These are phyloP conservation scores for Didymellaceae sp. DNA, from an alignment of 2,329 filamentous ascomycete species.

Conservation along the genomic window DNA sequence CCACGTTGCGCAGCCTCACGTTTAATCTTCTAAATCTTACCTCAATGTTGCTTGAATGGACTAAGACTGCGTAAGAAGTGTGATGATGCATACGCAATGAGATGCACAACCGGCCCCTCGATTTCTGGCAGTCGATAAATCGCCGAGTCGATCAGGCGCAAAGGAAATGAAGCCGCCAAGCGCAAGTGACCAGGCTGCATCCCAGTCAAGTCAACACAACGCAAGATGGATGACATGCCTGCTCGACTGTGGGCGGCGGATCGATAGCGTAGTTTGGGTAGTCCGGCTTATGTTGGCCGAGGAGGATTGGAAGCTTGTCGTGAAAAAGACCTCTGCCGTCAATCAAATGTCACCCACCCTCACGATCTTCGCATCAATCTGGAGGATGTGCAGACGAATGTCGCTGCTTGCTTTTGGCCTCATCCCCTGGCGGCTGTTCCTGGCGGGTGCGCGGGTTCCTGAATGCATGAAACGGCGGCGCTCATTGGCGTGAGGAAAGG, in stretches of 20 bases:
- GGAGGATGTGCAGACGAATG: slow-evolving; percentile 13
- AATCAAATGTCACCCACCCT: slow-evolving; percentile 6
- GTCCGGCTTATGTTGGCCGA: not conserved
- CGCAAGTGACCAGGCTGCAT: slow-evolving; percentile 7
- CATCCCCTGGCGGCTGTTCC: slow-evolving; percentile 19
- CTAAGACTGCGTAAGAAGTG: not conserved
- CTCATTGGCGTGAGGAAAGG: slow-evolving; percentile 24
- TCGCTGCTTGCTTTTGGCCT: slow-evolving; percentile 15
- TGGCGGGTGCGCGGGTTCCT: slow-evolving; percentile 31
- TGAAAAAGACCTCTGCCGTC: not conserved
- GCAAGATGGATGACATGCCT: slow-evolving; percentile 12
- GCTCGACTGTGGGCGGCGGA: slow-evolving; percentile 8
- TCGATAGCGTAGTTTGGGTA: slow-evolving; percentile 2
- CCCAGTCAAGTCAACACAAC: slow-evolving; percentile 2
- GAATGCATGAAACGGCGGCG: slow-evolving; percentile 37
- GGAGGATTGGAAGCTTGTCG: not conserved
- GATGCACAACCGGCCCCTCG: slow-evolving; percentile 1
- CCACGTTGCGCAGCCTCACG: slow-evolving; percentile 7
- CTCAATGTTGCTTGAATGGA: not conserved
- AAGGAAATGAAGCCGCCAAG: slow-evolving; percentile 15
- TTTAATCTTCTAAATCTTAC: not conserved
- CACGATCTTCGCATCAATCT: slow-evolving; percentile 1
- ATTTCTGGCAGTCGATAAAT: slow-evolving; percentile 8
- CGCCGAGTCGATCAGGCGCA: slow-evolving; percentile 14
- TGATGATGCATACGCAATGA: slow-evolving; percentile 1